phyloP scores from a whole-genome alignment of 768 basidiomycete species.

The Kwoniella heveanensis region DNA sequence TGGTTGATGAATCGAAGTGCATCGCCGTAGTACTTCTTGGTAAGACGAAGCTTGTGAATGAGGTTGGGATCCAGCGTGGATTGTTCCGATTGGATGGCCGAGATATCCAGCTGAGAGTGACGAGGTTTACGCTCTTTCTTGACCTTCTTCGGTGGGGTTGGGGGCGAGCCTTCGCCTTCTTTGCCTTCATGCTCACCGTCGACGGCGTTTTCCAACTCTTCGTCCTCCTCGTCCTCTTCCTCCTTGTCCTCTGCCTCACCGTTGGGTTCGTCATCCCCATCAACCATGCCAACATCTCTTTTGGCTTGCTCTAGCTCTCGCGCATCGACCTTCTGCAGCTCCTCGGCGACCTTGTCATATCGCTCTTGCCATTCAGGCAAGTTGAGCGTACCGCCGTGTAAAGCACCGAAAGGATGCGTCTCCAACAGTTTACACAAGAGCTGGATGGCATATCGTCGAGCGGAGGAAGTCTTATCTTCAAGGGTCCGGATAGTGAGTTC shows the following conservation, averaged over 20 bases:
- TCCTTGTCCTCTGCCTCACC: slow-evolving; percentile 48
- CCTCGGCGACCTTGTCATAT: slow-evolving; percentile 65
- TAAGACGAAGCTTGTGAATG: slow-evolving; percentile 67
- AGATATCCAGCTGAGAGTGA: slow-evolving; percentile 63
- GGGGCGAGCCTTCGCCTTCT: slow-evolving; percentile 19
- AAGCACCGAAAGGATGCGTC: slow-evolving; percentile 84
- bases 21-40: slow-evolving; percentile 84
- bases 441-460: slow-evolving; percentile 79
- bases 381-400: slow-evolving; percentile 80
- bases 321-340: slow-evolving; percentile 73
- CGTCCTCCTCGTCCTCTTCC: slow-evolving; percentile 51
- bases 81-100: slow-evolving; percentile 70
- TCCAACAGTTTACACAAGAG: slow-evolving; percentile 72
- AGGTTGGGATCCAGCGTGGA: slow-evolving; percentile 70
- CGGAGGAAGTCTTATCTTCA: slow-evolving; percentile 84
- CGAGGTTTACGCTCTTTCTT: slow-evolving; percentile 60
- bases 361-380: slow-evolving; percentile 72
- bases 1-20: slow-evolving; percentile 77
- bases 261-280: slow-evolving; percentile 42
- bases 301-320: slow-evolving; percentile 59
- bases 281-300: slow-evolving; percentile 53
- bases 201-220: slow-evolving; percentile 41
- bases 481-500: slow-evolving; percentile 75
- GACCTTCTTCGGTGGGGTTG: slow-evolving; percentile 27
- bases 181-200: slow-evolving; percentile 53